Evolutionary conservation across 768 basidiomycete species (phyloP), one percentile per base, ranked within the genome.

Genomic region (Podaxis rugospora): DNA sequence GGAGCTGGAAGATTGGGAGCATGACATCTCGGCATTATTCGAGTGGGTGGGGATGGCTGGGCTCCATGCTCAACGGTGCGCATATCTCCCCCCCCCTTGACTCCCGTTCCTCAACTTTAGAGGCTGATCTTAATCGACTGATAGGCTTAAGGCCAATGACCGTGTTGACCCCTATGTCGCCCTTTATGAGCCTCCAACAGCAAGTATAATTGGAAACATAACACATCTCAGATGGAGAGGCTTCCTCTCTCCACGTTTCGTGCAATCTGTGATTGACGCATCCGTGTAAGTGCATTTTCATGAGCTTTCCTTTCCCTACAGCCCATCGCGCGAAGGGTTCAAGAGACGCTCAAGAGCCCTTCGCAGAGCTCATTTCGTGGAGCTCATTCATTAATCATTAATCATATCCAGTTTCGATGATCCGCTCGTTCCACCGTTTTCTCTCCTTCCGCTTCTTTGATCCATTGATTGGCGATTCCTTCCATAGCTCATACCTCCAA

Each of bases 41-140:
- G 90, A 91, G 68, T 92, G 90, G 90, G 77, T 84, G 6, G 90
- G 89, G 5, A 81, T 91, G 83, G 86, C 83, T 2, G 78, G 76
- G 59, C 67, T 91, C 4, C 87, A 84, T 13, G 77, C 90, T 1
- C 86, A 88, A 67, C 78, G 90, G 90, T 87, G 62, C 5, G 68
- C 62, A 27, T 44, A 18, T 37, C 42, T 59, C 18, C 25, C 3
- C 23, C 32, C 61, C 57, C 9, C 14, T 39, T 51, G 32, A 32
- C 7, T 32, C 32, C 32, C 7, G 9, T 32, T 32, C 32, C 39
- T 4, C 21, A 21, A 53, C 44, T 16, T 40, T 5, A 35, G n/a
- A 44, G 3, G 3, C 23, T 59, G 9, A 25, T 36, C 47, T 9
- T 9, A 7, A 7, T 18, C 36, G 16, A 49, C n/a, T 50, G n/a